phyloP scores from a whole-genome alignment of 2,329 filamentous ascomycete genomes.

The Colletotrichum nymphaeae region DNA sequence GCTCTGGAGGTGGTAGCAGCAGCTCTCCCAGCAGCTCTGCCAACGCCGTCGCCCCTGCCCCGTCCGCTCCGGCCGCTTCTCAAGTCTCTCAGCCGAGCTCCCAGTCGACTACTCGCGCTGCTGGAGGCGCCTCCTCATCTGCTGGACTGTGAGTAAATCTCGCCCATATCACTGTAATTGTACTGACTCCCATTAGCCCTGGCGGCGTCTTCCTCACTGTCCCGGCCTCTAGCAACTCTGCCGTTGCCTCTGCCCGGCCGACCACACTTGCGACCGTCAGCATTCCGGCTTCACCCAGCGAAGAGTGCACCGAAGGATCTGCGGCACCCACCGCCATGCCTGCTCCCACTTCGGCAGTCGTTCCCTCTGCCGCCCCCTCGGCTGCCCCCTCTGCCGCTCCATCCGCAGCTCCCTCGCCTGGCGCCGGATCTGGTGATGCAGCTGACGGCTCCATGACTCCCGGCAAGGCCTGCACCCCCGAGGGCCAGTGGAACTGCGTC shows the following conservation, averaged over 20 bases:
- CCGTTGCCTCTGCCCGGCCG: slow-evolving; percentile 28
- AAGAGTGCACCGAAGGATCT: slow-evolving; percentile 12
- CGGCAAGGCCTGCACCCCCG: slow-evolving; percentile 59
- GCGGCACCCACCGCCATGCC: slow-evolving; percentile 1
- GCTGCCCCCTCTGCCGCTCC: background rate
- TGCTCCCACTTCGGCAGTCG: slow-evolving; percentile 13
- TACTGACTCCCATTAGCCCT: slow-evolving; percentile 45
- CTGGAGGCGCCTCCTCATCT: slow-evolving; percentile 35
- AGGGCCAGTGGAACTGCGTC: slow-evolving; percentile 71
- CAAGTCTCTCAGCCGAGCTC: slow-evolving; percentile 7
- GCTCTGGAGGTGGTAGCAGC: slow-evolving; percentile 37
- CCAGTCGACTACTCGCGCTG: slow-evolving; percentile 23
- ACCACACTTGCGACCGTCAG: slow-evolving; percentile 42
- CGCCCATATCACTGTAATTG: slow-evolving; percentile 7
- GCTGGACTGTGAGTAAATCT: slow-evolving; percentile 41
- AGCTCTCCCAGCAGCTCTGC: slow-evolving; percentile 16
- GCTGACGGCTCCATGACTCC: slow-evolving; percentile 45
- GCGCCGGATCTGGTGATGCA: slow-evolving; percentile 33
- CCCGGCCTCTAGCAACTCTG: slow-evolving; percentile 37
- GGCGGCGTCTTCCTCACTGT: slow-evolving; percentile 58
- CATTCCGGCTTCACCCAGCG: slow-evolving; percentile 37
- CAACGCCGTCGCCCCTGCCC: slow-evolving; percentile 37
- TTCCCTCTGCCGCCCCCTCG: background rate
- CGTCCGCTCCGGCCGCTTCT: slow-evolving; percentile 33
- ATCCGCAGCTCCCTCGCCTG: background rate